phyloP scores from a whole-genome alignment of 805 yeast species.

The Metschnikowia gelsemii region DNA sequence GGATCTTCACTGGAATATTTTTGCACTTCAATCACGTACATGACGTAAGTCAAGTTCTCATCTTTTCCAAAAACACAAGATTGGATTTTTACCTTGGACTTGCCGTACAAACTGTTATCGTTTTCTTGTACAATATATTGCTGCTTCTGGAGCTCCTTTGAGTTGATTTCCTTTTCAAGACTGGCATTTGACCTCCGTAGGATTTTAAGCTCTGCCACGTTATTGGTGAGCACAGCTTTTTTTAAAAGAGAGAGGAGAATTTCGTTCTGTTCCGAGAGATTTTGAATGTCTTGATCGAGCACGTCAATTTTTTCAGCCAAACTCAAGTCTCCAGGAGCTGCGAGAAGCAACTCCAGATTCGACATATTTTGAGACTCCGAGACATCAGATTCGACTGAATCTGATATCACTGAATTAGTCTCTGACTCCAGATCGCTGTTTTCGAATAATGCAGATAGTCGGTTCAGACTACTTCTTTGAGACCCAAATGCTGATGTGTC shows the following conservation, averaged over 20 bases:
- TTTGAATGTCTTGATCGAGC: conserved; percentile 57
- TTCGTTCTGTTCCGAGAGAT: conserved; percentile 57
- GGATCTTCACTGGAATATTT: conserved; percentile 44
- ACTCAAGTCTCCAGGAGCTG: conserved; percentile 69
- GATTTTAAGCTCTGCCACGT: conserved; percentile 64
- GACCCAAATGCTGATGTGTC: conserved; percentile 6
- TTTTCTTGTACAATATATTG: conserved; percentile 81
- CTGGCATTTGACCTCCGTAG: conserved; percentile 65
- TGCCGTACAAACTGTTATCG: conserved; percentile 72
- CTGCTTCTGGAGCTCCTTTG: conserved; percentile 72
- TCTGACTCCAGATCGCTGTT: conserved; percentile 37
- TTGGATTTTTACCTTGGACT: conserved; percentile 54
- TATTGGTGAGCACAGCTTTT: conserved; percentile 85
- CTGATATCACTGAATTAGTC: conserved; percentile 29
- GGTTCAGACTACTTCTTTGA: conserved; percentile 12
- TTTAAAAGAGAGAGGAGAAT: conserved; percentile 65
- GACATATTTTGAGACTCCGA: conserved; percentile 8
- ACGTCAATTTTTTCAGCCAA: conserved; percentile 64
- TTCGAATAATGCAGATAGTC: conserved; percentile 36
- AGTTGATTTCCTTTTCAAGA: conserved; percentile 67
- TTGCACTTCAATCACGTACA: conserved; percentile 77
- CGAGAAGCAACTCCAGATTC: conserved; percentile 44
- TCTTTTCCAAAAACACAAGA: conserved; percentile 57
- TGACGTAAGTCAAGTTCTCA: conserved; percentile 46
- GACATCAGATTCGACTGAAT: conserved; percentile 18